Base-by-base conservation (phyloP, 768 basidiomycete genomes). In the Naganishia kalamii region DNA sequence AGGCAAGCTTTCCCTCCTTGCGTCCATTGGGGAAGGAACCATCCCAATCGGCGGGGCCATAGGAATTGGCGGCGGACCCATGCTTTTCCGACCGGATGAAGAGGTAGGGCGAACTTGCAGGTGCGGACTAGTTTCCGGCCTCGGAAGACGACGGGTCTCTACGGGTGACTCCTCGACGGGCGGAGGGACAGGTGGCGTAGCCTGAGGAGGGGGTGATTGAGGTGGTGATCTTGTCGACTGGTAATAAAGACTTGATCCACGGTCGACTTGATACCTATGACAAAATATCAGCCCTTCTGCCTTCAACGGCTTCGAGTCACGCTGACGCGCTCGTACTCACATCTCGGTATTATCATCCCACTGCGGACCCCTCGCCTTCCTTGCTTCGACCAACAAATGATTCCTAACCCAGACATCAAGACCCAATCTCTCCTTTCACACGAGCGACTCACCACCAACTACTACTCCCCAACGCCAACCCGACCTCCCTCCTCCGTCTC, bases 321-420 rank as follows among this genome's bases (percentile, higher is more conserved):
- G n/a, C n/a, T n/a, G n/a, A n/a, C n/a, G n/a, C n/a, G n/a, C n/a
- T n/a, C n/a, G n/a, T n/a, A 23, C 44, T 11, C 29, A 52, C 35
- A 57, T 67, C 51, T 61, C n/a, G 27, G 75, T 74, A 23, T 73
- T 73, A 59, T 71, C 75, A 60, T 78, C 77, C 77, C 77, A 78
- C 67, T 78, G 77, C 0, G 77, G 77, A 2, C 77, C 77, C 19
- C 77, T 30, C 40, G 63, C 63, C 66, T 70, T 74, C 30, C 77
- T 69, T 6, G 77, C 77, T 33, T 70, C 69, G 4, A 75, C 70
- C n/a, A 78, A 49, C 15, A 78, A 69, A 40, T 72, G 71, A 64
- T 78, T 78, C 77, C 77, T 78, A 25, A 11, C 35, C 19, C 48
- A 6, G n/a, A 40, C 35, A 27, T 25, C 33, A n/a, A 19, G 10